phyloP scores from a whole-genome alignment of 2,329 filamentous ascomycete genomes.

The Colletotrichum camelliae region DNA sequence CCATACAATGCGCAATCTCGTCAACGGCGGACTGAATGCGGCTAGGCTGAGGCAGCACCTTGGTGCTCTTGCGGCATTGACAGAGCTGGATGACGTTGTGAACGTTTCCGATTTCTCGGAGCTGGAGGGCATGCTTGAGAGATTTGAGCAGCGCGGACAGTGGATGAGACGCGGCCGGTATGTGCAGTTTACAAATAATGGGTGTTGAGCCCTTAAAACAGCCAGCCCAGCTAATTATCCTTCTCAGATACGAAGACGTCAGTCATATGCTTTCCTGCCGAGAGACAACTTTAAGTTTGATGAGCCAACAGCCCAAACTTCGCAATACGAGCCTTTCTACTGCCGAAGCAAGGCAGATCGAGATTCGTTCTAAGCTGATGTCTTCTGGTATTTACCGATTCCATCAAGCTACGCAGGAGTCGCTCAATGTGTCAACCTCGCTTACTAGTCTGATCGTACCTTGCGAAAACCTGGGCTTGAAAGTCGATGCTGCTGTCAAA shows the following conservation, averaged over 20 bases:
- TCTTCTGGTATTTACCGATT: slow-evolving; percentile 78
- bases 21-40: slow-evolving; percentile 52
- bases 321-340: slow-evolving; percentile 65
- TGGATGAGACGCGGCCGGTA: slow-evolving; percentile 89
- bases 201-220: not conserved
- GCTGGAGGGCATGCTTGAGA: slow-evolving; percentile 64
- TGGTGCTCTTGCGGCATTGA: slow-evolving; percentile 72
- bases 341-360: slow-evolving; percentile 70
- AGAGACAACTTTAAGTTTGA: slow-evolving; percentile 79
- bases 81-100: slow-evolving; percentile 82
- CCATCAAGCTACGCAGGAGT: slow-evolving; percentile 85
- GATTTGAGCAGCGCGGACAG: slow-evolving; percentile 67
- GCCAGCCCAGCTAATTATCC: not conserved
- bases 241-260: slow-evolving; percentile 73
- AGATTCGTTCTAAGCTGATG: slow-evolving; percentile 78
- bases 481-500: slow-evolving; percentile 77
- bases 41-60: slow-evolving; percentile 60
- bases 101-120: slow-evolving; percentile 64
- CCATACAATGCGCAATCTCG: slow-evolving; percentile 64
- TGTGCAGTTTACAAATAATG: slow-evolving; percentile 30
- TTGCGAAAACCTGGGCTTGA: slow-evolving; percentile 74
- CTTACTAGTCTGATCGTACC: slow-evolving; percentile 78
- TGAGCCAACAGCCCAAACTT: slow-evolving; percentile 73
- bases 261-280: slow-evolving; percentile 82
- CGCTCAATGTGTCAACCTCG: slow-evolving; percentile 82